Evolutionary conservation across 495 filamentous ascomycete species (phyloP).

Genomic region (Aspergillus panamensis): DNA sequence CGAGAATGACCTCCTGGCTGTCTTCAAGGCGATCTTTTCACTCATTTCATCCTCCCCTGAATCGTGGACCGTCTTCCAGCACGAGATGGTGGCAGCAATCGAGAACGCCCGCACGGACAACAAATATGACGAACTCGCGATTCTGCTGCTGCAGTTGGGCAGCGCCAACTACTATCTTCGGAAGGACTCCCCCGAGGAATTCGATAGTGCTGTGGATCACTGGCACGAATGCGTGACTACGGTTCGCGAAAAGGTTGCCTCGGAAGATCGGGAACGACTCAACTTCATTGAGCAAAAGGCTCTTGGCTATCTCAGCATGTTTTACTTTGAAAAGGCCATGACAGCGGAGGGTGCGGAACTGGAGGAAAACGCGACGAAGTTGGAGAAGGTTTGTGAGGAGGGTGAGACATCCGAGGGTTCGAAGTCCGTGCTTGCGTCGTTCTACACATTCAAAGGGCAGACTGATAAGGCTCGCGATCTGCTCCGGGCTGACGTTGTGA

Average conservation of each 20-base stretch:
- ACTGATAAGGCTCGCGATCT: slow-evolving; percentile 5
- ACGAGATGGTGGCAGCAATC: slow-evolving; percentile 9
- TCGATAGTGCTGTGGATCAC: background rate
- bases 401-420: background rate
- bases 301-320: background rate
- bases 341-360: background rate
- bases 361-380: background rate
- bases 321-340: background rate
- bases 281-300: background rate
- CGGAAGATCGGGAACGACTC: background rate
- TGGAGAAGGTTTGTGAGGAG: background rate
- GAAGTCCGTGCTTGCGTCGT: slow-evolving; percentile 8
- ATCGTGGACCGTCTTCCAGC: slow-evolving; percentile 3
- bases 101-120: slow-evolving; percentile 4
- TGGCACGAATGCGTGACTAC: slow-evolving; percentile 6
- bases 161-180: slow-evolving; percentile 7
- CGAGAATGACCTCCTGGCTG: background rate
- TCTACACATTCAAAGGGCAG: slow-evolving; percentile 7
- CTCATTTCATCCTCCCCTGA: slow-evolving; percentile 8
- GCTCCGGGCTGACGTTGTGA: slow-evolving; percentile 10
- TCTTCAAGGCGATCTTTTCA: slow-evolving; percentile 4
- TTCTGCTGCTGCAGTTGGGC: slow-evolving; percentile 5
- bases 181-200: background rate
- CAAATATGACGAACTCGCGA: slow-evolving; percentile 4
- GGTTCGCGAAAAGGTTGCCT: background rate